Conservation (phyloP, 331 rosid genomes). For the Dryas integrifolia region DNA sequence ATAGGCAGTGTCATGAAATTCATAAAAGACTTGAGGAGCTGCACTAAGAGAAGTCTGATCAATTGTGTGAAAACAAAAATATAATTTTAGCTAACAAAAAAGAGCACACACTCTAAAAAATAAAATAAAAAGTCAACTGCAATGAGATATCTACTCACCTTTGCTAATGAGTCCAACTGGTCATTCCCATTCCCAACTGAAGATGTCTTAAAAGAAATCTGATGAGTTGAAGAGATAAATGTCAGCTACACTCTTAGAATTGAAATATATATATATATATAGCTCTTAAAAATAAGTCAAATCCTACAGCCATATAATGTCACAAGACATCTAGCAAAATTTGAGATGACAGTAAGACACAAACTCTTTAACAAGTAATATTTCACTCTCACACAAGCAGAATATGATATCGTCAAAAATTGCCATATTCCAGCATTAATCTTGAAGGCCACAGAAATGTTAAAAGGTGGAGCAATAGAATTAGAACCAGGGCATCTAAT, state of each 20-base stretch:
- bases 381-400: too few species aligned
- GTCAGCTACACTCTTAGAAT: conserved; percentile 25
- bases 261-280: not conserved
- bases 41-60: conserved; percentile 40
- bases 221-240: conserved; percentile 28
- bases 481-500: too few species aligned
- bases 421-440: too few species aligned
- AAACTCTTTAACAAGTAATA: too few species aligned
- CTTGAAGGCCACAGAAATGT: too few species aligned
- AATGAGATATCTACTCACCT: conserved; percentile 47
- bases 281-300: too few species aligned
- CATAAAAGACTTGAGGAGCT: conserved; percentile 65
- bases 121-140: not conserved
- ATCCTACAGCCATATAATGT: too few species aligned
- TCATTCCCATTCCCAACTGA: conserved; percentile 39
- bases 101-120: not conserved
- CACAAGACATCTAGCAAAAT: too few species aligned
- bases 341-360: too few species aligned
- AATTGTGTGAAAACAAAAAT: conserved; percentile 5
- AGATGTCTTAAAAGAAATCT: conserved; percentile 59
- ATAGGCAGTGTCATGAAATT: conserved; percentile 60
- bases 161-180: conserved; percentile 39
- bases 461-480: too few species aligned
- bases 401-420: too few species aligned
- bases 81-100: not conserved